Conservation (phyloP, 306 rosid species). For the Quercus variabilis region DNA sequence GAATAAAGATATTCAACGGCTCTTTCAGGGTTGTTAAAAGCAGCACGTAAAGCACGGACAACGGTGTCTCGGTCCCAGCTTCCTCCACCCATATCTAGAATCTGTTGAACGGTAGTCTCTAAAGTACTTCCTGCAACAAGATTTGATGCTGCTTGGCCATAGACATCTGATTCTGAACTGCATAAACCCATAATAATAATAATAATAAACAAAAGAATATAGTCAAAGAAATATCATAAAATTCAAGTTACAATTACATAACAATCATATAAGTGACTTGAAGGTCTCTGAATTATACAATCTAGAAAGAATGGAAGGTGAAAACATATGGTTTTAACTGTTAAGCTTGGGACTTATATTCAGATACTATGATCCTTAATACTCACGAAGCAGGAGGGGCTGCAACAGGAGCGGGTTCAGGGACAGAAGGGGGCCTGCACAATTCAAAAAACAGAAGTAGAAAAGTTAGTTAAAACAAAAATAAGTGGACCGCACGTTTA, state of each 20-base stretch:
- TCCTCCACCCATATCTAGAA: slow-evolving; percentile 85
- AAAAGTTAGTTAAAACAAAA: neutral
- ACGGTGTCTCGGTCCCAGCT: slow-evolving; percentile 86
- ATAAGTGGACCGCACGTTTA: neutral
- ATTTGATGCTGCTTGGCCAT: slow-evolving; percentile 68
- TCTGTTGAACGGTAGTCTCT: slow-evolving; percentile 61
- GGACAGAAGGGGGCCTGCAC: slow-evolving; percentile 40
- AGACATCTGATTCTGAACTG: slow-evolving; percentile 51
- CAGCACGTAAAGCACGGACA: slow-evolving; percentile 77
- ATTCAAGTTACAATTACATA: neutral
- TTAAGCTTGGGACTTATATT: neutral
- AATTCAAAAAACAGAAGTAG: slow-evolving; percentile 10
- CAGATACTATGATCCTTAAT: neutral
- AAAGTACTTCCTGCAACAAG: slow-evolving; percentile 59
- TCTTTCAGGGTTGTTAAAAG: slow-evolving; percentile 84
- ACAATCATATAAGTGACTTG: slow-evolving; percentile 1
- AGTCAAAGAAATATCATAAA: neutral
- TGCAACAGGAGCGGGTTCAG: slow-evolving; percentile 36
- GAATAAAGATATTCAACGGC: slow-evolving; percentile 88
- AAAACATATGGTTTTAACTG: neutral
- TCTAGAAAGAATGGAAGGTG: neutral
- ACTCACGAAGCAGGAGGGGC: slow-evolving; percentile 49
- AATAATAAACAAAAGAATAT: neutral
- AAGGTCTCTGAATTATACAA: neutral
- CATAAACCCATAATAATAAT: neutral